Base-by-base conservation (phyloP, 176 grass and related monocot genomes). In the Paspalum notatum region DNA sequence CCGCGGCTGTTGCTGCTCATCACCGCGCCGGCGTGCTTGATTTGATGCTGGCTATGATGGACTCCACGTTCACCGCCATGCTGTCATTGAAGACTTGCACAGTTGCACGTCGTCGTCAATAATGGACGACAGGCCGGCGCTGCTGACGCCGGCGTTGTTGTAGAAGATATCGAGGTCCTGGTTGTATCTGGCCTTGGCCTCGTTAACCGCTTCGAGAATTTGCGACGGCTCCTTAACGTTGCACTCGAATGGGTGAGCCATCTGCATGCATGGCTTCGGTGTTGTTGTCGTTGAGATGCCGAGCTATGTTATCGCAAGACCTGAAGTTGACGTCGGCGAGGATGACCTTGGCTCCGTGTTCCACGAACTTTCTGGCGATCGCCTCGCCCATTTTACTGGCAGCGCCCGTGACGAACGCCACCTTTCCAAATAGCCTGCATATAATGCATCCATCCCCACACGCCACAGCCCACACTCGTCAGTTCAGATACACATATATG, bases 61-160 rank as follows among this genome's bases (percentile, higher is more conserved):
- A 66, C 62, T 85, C 79, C 45, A 76, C 79, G 70, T 96, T 92
- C 5, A 84, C 66, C 6, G 71, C 75, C 76, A 92, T 92, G 61
- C 62, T 76, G 51, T 55, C 70, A 68, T 86, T 85, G 62, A 95
- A 92, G 75, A 75, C 59, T 0, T 41, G 65, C 56, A 95, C 65
- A n/a, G n/a, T n/a, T n/a, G n/a, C n/a, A n/a, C n/a, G n/a, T n/a
- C n/a, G 71, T 92, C 81, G 71, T 92, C 81, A 11, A 88, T n/a
- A 13, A 27, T 5, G 57, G 57, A 60, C 6, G 6, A 18, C 0
- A 17, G 51, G 51, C 6, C 0, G 5, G 6, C 17, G 2, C 25
- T 5, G 21, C 6, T 1, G 22, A 60, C 4, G 1, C 8, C 57
- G 0, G 22, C 22, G 57, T 60, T 13, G 57, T 60, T 25, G 57